Conservation (phyloP, 2,329 filamentous ascomycete genomes). For the Didymella pinodella region DNA sequence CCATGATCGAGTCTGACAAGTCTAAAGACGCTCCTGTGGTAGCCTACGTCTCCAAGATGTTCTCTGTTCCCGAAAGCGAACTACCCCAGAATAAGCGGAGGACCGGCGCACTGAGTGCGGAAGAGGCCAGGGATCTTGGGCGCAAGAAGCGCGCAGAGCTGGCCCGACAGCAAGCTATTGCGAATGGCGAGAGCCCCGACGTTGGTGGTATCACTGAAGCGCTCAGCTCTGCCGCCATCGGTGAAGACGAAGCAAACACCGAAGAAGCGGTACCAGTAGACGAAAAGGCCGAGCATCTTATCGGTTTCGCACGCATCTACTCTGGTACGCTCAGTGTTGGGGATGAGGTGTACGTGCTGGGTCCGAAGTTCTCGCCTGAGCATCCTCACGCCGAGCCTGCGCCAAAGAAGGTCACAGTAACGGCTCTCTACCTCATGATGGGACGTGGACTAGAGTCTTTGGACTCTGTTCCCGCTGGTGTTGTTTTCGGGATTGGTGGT, state of each 20-base stretch:
- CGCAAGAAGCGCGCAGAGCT: slow-evolving; percentile 90
- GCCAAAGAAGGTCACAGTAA: slow-evolving; percentile 84
- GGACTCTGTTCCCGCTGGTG: slow-evolving; percentile 85
- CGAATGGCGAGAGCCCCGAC: slow-evolving; percentile 53
- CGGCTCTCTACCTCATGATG: slow-evolving; percentile 94
- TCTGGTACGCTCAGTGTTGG: slow-evolving; percentile 90
- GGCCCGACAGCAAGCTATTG: slow-evolving; percentile 74
- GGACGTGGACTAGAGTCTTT: slow-evolving; percentile 85
- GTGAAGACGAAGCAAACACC: slow-evolving; percentile 49
- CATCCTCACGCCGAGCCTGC: slow-evolving; percentile 74
- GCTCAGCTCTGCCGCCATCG: slow-evolving; percentile 66
- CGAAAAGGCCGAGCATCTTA: slow-evolving; percentile 82
- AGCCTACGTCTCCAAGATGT: slow-evolving; percentile 98
- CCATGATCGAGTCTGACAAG: slow-evolving; percentile 82
- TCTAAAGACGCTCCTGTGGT: slow-evolving; percentile 78
- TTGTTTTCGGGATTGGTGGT: slow-evolving; percentile 93
- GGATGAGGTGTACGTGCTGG: slow-evolving; percentile 87
- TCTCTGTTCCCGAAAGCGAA: slow-evolving; percentile 91
- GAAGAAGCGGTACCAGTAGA: slow-evolving; percentile 60
- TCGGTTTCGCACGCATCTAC: slow-evolving; percentile 93
- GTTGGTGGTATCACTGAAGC: slow-evolving; percentile 65
- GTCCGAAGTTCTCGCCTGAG: slow-evolving; percentile 90
- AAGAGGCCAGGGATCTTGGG: slow-evolving; percentile 88
- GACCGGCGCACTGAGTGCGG: slow-evolving; percentile 74
- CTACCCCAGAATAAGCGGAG: slow-evolving; percentile 84